A percentile compares a stretch with the other conserved stretches of the same genome.
These are phyloP conservation scores for Striga hermonthica DNA, from an alignment of 305 asterid genomes.

Conservation along the genomic window DNA sequence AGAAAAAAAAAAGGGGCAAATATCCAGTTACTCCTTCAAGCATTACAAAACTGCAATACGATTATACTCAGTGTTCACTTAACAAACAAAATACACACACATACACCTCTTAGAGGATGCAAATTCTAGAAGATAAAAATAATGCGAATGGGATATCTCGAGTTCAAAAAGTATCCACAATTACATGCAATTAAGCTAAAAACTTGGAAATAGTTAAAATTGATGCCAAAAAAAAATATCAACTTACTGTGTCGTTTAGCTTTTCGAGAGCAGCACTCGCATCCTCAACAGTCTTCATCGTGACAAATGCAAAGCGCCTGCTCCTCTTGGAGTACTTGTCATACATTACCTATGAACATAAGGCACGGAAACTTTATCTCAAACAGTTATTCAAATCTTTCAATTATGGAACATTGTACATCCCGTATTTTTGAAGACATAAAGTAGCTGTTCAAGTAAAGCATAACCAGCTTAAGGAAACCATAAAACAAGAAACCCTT, in stretches of 20 bases:
- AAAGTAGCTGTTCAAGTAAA: background rate
- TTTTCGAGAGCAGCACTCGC: constrained; percentile 68
- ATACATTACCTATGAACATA: constrained; percentile 65
- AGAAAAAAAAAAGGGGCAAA: background rate
- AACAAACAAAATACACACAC: background rate
- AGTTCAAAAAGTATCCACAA: too few relatives aligned
- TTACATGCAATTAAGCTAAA: background rate
- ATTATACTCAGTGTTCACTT: too few relatives aligned
- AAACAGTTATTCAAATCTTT: too few relatives aligned
- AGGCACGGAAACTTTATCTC: background rate
- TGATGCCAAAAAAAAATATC: background rate
- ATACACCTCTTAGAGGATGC: background rate
- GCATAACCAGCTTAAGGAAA: background rate
- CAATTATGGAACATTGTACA: too few relatives aligned
- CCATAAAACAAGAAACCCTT: background rate
- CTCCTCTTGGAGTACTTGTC: constrained; percentile 86
- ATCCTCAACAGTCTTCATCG: constrained; percentile 76
- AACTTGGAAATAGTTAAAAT: background rate
- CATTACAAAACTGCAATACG: too few relatives aligned
- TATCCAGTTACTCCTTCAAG: too few relatives aligned
- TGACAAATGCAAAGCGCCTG: constrained; percentile 82
- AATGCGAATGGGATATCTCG: background rate
- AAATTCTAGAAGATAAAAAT: background rate
- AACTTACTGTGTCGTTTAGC: constrained; percentile 75
- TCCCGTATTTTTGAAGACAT: too few relatives aligned